Base-by-base conservation (phyloP, 192 early-diverging fungal species). In the Thoreauomyces humboldtii region DNA sequence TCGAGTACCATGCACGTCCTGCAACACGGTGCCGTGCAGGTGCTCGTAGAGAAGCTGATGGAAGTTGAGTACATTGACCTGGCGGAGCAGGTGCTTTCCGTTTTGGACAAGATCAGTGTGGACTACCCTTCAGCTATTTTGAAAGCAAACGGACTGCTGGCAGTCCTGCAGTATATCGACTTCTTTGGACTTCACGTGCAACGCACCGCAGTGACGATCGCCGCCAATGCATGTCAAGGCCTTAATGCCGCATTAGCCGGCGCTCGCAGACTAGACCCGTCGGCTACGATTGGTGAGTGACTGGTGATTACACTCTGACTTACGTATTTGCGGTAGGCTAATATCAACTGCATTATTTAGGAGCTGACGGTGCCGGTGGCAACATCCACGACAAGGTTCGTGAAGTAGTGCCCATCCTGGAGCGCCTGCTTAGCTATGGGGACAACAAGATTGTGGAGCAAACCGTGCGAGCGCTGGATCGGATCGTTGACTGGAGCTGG, bases 61-160 rank as follows among this genome's bases (percentile, higher is more conserved):
- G 87, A 91, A 54, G 89, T 97, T 51, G 87, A 93, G 61, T 95
- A 90, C 55, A 95, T 96, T 52, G 95, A 97, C 59, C 77, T 97
- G 41, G 95, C 93, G 5, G 95, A 97, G 70, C 89, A 89, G 60
- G 88, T 91, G 0, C 73, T 96, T 53, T 73, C 76, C 24, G 86
- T 89, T 14, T 73, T 95, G n/a, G 86, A 88, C 45, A 90, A 88
- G 58, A 79, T 94, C 17, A 87, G 87, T 0, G 81, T 76, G 2
- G 93, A 94, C 27, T 85, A 86, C 33, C 87, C 90, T 0, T 65
- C 72, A 32, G 75, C 84, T 19, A 81, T 93, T 17, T 69, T 92
- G 14, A 75, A 82, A 25, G 87, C 83, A 43, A 87, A 86, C 33
- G 93, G 92, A 12, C 58, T 96, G 59, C 71, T 77, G 5, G 92